Evolutionary conservation across 2,329 filamentous ascomycete species (phyloP).

Genomic region (Hypoxylon sp.): DNA sequence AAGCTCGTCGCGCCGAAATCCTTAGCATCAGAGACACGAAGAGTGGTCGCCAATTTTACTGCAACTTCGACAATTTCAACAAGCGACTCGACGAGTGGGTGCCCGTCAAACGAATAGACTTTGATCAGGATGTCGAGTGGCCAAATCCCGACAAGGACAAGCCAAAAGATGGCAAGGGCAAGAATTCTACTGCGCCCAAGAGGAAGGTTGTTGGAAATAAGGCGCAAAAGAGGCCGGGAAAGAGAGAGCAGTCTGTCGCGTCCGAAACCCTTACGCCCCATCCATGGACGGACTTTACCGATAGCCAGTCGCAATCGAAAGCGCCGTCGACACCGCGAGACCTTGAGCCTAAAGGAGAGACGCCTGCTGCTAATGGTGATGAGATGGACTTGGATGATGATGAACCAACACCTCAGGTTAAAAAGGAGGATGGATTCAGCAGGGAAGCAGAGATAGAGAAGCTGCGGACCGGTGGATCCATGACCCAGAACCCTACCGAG

Average conservation of each 20-base stretch:
- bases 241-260: conserved; percentile 67
- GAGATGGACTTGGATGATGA: conserved; percentile 71
- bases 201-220: conserved; percentile 70
- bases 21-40: conserved; percentile 93
- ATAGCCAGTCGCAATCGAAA: conserved; percentile 61
- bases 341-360: conserved; percentile 61
- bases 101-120: conserved; percentile 82
- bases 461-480: conserved; percentile 91
- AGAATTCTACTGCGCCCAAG: conserved; percentile 73
- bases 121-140: conserved; percentile 94
- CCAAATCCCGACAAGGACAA: conserved; percentile 89
- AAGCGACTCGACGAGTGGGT: conserved; percentile 91
- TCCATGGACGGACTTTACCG: conserved; percentile 66
- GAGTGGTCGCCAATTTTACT: conserved; percentile 90
- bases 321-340: conserved; percentile 60
- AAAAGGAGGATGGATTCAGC: conserved; percentile 72
- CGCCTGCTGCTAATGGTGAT: conserved; percentile 60
- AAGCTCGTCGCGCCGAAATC: conserved; percentile 92
- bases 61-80: conserved; percentile 99
- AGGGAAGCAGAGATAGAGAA: conserved; percentile 97
- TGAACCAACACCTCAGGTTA: conserved; percentile 56
- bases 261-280: conserved; percentile 68
- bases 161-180: conserved; percentile 80
- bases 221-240: conserved; percentile 66
- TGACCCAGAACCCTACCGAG: conserved; percentile 99